Conservation (phyloP, 2,329 filamentous ascomycete species). For the Blumeriella jaapii region DNA sequence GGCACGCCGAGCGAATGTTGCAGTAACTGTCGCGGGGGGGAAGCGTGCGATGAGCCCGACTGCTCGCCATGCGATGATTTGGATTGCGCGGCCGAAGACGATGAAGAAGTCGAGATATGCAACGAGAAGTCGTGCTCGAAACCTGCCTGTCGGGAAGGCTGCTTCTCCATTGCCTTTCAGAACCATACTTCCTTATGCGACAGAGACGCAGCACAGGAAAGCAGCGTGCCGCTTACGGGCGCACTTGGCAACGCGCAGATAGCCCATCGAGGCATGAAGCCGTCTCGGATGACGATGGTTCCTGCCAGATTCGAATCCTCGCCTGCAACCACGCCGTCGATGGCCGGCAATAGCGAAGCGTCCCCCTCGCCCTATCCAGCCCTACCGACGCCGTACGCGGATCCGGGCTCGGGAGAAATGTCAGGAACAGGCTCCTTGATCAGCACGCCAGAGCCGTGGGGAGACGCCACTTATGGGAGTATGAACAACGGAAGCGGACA, state of each 20-base stretch:
- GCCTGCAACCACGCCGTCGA: conserved; percentile 15
- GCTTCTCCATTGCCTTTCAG: conserved; percentile 10
- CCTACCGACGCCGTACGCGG: conserved; percentile 8
- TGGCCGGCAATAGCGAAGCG: conserved; percentile 12
- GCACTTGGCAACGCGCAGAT: conserved; percentile 4
- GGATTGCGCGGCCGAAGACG: conserved; percentile 9
- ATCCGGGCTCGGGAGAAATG: conserved; percentile 3
- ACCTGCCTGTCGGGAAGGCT: conserved; percentile 16
- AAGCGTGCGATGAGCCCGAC: conserved; percentile 17
- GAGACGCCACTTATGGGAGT: conserved; percentile 1
- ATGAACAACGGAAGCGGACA: conserved; percentile 1
- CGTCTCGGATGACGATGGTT: not conserved
- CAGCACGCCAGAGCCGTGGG: conserved; percentile 5
- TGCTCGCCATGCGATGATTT: conserved; percentile 15
- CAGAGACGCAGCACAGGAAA: conserved; percentile 2
- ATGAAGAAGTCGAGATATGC: conserved; percentile 14
- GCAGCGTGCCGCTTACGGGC: conserved; percentile 5
- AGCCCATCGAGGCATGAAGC: conserved; percentile 1
- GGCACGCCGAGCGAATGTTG: conserved; percentile 19
- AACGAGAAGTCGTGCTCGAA: conserved; percentile 13
- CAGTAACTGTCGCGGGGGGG: conserved; percentile 21
- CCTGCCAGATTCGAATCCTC: conserved; percentile 5
- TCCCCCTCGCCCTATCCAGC: conserved; percentile 10
- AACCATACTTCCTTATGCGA: conserved; percentile 6
- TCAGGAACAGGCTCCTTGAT: conserved; percentile 18